phyloP scores from a whole-genome alignment of 192 early-diverging fungal species.

The Geranomyces michiganensis region DNA sequence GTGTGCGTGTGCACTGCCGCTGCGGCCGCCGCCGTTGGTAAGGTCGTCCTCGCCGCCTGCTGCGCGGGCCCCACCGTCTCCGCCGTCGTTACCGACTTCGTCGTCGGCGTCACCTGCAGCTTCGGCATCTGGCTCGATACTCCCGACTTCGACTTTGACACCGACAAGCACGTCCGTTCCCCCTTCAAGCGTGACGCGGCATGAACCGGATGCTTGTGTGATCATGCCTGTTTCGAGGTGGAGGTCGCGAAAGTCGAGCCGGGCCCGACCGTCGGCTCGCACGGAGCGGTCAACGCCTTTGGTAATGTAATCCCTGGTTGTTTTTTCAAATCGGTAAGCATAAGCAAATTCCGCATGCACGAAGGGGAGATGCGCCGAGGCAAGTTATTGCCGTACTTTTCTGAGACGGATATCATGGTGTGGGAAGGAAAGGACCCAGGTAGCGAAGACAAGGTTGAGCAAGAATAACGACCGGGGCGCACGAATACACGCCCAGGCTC shows the following conservation, averaged over 20 bases:
- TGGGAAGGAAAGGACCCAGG: too few species aligned
- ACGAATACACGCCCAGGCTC: too few species aligned
- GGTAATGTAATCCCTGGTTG: slow-evolving; percentile 78
- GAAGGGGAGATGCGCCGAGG: too few species aligned
- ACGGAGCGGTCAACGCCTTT: slow-evolving; percentile 78
- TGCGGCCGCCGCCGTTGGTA: neutral
- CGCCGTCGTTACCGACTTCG: slow-evolving; percentile 33
- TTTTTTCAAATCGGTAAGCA: neutral
- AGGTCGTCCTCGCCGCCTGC: slow-evolving; percentile 1
- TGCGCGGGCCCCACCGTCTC: neutral
- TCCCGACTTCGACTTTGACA: slow-evolving; percentile 89
- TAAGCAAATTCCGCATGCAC: neutral
- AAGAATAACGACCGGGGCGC: too few species aligned
- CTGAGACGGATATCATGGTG: too few species aligned
- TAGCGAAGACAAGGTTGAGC: too few species aligned
- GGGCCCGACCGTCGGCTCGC: slow-evolving; percentile 85
- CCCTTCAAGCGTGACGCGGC: slow-evolving; percentile 67
- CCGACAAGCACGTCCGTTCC: slow-evolving; percentile 94
- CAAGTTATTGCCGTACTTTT: too few species aligned
- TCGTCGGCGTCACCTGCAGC: slow-evolving; percentile 54
- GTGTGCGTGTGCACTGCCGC: too few species aligned
- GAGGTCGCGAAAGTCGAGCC: slow-evolving; percentile 76
- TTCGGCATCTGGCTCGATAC: slow-evolving; percentile 39
- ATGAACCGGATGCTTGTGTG: slow-evolving; percentile 87
- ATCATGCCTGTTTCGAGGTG: slow-evolving; percentile 85